A percentile compares a stretch with the other conserved stretches of the same genome.
phyloP scores from a whole-genome alignment of 257 asterid species.

The Plantago elongata region DNA sequence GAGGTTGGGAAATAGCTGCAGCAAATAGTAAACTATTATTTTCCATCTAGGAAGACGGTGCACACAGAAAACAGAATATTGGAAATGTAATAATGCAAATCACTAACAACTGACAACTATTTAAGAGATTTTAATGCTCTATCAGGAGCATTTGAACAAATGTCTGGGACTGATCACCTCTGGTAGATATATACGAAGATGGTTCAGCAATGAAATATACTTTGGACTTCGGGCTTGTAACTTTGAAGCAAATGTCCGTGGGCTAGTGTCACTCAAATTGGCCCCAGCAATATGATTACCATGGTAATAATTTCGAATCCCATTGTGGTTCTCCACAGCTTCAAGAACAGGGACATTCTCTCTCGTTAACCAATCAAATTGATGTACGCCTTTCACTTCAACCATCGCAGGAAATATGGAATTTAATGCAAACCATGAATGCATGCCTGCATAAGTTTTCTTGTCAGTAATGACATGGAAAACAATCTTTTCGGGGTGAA shows the following conservation, averaged over 20 bases:
- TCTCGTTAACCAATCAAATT: slow-evolving; percentile 94
- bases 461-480: slow-evolving; percentile 98
- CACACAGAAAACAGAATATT: neutral
- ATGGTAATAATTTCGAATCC: slow-evolving; percentile 80
- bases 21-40: slow-evolving; percentile 20
- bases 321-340: slow-evolving; percentile 81
- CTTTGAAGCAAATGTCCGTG: slow-evolving; percentile 76
- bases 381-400: slow-evolving; percentile 96
- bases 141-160: slow-evolving; percentile 1
- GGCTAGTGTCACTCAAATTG: slow-evolving; percentile 74
- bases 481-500: slow-evolving; percentile 71
- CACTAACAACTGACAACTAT: slow-evolving; percentile 9
- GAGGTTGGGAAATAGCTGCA: slow-evolving; percentile 89
- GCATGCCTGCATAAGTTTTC: slow-evolving; percentile 98
- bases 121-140: neutral
- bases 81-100: slow-evolving; percentile 4
- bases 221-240: slow-evolving; percentile 95
- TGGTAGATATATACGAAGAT: slow-evolving; percentile 92
- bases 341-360: slow-evolving; percentile 98
- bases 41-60: slow-evolving; percentile 9
- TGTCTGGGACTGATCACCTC: slow-evolving; percentile 54
- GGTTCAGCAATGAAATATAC: slow-evolving; percentile 89
- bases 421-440: slow-evolving; percentile 95
- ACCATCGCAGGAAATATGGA: slow-evolving; percentile 74
- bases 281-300: slow-evolving; percentile 85